These are phyloP conservation scores for Dissophora ornata DNA, from an alignment of 192 early-diverging fungal genomes.

Conservation along the genomic window DNA sequence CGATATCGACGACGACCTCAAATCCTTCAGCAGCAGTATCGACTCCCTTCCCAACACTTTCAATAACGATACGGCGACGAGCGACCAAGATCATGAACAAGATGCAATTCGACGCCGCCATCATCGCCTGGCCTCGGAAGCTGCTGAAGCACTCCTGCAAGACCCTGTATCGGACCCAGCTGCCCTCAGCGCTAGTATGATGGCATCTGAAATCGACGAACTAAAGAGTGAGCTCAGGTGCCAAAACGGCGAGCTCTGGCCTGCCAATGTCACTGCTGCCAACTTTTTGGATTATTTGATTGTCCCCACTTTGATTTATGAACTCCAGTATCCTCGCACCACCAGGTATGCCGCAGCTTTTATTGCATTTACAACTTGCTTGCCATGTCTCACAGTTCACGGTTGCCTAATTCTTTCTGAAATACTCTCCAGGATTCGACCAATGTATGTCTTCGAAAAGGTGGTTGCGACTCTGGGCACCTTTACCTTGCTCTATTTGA, in stretches of 20 bases:
- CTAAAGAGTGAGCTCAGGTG: slow-evolving; percentile 68
- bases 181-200: slow-evolving; percentile 2
- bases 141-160: slow-evolving; percentile 20
- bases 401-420: no score
- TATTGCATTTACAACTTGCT: no score
- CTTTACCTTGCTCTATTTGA: slow-evolving; percentile 85
- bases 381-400: no score
- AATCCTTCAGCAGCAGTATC: not conserved
- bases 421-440: slow-evolving; percentile 81
- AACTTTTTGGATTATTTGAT: slow-evolving; percentile 92
- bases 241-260: slow-evolving; percentile 62
- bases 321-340: slow-evolving; percentile 93
- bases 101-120: slow-evolving; percentile 7
- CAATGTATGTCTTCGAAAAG: slow-evolving; percentile 90
- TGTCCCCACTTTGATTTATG: slow-evolving; percentile 92
- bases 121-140: slow-evolving; percentile 14
- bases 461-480: slow-evolving; percentile 79
- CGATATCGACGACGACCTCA: slow-evolving; percentile 10
- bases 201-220: slow-evolving; percentile 57
- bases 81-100: slow-evolving; percentile 12
- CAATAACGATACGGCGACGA: slow-evolving; percentile 6
- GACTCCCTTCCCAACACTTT: no score
- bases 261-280: slow-evolving; percentile 79
- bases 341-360: slow-evolving; percentile 64
- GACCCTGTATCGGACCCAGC: not conserved